Percentiles rank a stretch among this genome's conserved stretches.
phyloP scores from a whole-genome alignment of 257 asterid species.

The Mitragyna speciosa region DNA sequence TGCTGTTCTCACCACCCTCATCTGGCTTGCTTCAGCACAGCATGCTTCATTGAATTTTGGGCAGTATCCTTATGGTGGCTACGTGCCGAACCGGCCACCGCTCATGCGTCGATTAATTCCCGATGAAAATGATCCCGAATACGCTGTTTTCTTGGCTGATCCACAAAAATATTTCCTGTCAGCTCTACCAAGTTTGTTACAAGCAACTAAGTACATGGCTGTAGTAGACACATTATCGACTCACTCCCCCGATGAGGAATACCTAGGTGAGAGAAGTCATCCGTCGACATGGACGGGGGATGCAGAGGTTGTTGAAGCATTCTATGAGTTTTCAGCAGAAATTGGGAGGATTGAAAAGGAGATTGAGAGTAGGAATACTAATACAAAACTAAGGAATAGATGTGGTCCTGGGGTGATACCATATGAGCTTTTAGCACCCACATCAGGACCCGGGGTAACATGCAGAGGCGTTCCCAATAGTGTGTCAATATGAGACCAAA shows the following conservation, averaged over 20 bases:
- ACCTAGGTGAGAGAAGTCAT: conserved; percentile 78
- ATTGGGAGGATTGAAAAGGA: conserved; percentile 65
- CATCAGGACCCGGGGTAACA: conserved; percentile 90
- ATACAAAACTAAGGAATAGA: conserved; percentile 51
- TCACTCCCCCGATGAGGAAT: conserved; percentile 93
- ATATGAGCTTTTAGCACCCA: conserved; percentile 87
- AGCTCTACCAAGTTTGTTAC: conserved; percentile 78
- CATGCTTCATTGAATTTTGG: conserved; percentile 96
- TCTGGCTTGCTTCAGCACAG: conserved; percentile 93
- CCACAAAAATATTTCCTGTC: conserved; percentile 79
- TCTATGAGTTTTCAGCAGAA: conserved; percentile 69
- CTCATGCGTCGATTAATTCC: conserved; percentile 82
- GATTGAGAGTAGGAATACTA: conserved; percentile 59
- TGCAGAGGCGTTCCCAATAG: conserved; percentile 97
- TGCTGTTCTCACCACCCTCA: conserved; percentile 74
- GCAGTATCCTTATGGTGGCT: conserved; percentile 94
- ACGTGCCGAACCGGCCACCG: conserved; percentile 94
- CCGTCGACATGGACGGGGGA: conserved; percentile 88
- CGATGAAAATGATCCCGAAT: conserved; percentile 68
- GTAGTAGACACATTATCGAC: conserved; percentile 88
- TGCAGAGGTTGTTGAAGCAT: conserved; percentile 53
- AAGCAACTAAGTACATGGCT: conserved; percentile 95
- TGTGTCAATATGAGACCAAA: conserved; percentile 63
- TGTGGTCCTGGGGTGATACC: conserved; percentile 98
- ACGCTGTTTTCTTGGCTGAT: conserved; percentile 53